A percentile compares a stretch with the other conserved stretches of the same genome.
Evolutionary conservation across 176 grass and related monocot species (phyloP).

Genomic region (Areca catechu): DNA sequence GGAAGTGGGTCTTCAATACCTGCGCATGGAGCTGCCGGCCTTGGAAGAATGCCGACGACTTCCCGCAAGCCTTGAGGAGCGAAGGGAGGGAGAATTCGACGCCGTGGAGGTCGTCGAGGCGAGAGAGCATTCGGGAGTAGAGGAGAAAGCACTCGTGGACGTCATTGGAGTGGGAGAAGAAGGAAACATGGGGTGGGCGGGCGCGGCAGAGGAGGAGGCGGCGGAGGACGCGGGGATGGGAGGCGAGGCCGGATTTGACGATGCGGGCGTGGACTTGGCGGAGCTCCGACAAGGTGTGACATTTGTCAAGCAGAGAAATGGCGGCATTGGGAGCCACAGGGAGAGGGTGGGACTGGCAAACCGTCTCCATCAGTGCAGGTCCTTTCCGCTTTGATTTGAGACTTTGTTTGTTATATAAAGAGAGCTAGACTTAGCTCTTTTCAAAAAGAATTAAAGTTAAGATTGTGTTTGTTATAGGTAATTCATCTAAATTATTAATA

Average conservation of each 20-base stretch:
- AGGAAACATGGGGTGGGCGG: background rate
- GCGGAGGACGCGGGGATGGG: background rate
- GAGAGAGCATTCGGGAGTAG: background rate
- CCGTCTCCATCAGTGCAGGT: background rate
- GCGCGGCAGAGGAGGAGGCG: background rate
- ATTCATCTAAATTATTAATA: no score
- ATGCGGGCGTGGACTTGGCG: background rate
- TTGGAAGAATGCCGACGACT: background rate
- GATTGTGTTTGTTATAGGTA: no score
- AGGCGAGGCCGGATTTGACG: background rate
- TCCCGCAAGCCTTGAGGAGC: background rate
- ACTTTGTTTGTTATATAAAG: no score
- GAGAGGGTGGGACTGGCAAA: background rate
- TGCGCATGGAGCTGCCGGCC: conserved; percentile 1
- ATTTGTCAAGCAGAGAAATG: background rate
- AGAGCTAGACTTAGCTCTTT: no score
- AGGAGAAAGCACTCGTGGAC: background rate
- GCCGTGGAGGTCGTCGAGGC: background rate
- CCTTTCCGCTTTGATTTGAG: no score
- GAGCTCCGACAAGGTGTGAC: background rate
- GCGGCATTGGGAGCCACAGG: background rate
- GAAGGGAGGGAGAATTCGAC: background rate
- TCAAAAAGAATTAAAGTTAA: no score
- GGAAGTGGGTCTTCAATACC: background rate
- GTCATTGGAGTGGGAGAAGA: background rate